phyloP scores from a whole-genome alignment of 2,329 filamentous ascomycete species.

The Bipolaris oryzae region DNA sequence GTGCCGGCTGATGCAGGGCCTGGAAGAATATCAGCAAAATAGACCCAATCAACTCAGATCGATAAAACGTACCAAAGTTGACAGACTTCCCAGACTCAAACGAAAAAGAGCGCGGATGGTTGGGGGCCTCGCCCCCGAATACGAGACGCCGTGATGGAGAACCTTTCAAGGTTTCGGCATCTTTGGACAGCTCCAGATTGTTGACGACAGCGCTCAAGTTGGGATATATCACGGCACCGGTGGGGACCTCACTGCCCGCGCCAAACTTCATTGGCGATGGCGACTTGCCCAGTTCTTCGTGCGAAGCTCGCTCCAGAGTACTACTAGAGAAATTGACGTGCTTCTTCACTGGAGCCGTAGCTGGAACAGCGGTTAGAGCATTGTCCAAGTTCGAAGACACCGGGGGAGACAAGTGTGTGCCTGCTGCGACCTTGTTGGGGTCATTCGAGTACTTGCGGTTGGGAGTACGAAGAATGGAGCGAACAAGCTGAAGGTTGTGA shows the following conservation, averaged over 20 bases:
- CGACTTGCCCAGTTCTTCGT: slow-evolving; percentile 42
- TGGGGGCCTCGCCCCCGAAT: slow-evolving; percentile 36
- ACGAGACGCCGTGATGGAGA: slow-evolving; percentile 45
- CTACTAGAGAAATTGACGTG: slow-evolving; percentile 80
- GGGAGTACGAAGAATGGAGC: slow-evolving; percentile 67
- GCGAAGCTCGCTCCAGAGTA: slow-evolving; percentile 57
- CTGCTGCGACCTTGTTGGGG: slow-evolving; percentile 63
- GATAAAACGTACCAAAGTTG: slow-evolving; percentile 43
- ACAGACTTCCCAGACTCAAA: slow-evolving; percentile 55
- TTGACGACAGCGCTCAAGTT: slow-evolving; percentile 37
- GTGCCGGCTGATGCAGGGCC: slow-evolving; percentile 46
- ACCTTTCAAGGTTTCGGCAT: slow-evolving; percentile 30
- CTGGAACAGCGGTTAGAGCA: slow-evolving; percentile 59
- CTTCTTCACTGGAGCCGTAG: slow-evolving; percentile 76
- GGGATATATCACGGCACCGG: slow-evolving; percentile 42
- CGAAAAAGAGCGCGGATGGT: slow-evolving; percentile 53
- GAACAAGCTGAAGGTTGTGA: slow-evolving; percentile 61
- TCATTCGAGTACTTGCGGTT: slow-evolving; percentile 65
- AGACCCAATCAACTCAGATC: not conserved
- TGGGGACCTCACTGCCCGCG: slow-evolving; percentile 43
- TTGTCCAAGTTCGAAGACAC: slow-evolving; percentile 54
- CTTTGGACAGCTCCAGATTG: slow-evolving; percentile 47
- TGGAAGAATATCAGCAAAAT: slow-evolving; percentile 6
- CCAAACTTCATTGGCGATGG: slow-evolving; percentile 46
- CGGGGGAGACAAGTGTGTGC: slow-evolving; percentile 61